Conservation (phyloP, 345 rosid genomes). For the Durio zibethinus region DNA sequence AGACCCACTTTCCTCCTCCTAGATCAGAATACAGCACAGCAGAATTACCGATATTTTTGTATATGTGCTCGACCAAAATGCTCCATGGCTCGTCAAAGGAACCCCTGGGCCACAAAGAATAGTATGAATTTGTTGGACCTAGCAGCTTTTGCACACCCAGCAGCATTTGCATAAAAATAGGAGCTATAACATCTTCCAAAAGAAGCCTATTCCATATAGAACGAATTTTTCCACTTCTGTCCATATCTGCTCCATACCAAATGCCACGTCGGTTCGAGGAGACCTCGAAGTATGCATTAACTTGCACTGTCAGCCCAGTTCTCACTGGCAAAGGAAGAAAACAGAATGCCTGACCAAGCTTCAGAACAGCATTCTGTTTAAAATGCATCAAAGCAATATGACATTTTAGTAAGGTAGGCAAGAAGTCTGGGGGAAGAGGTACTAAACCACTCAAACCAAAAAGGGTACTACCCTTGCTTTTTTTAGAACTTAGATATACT, state of each 20-base stretch:
- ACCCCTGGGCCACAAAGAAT: slow-evolving; percentile 81
- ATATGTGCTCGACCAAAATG: slow-evolving; percentile 75
- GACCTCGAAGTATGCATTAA: slow-evolving; percentile 94
- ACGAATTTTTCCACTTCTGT: slow-evolving; percentile 93
- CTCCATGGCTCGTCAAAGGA: slow-evolving; percentile 94
- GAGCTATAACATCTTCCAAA: slow-evolving; percentile 87
- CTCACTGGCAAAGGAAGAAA: slow-evolving; percentile 92
- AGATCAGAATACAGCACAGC: slow-evolving; percentile 66
- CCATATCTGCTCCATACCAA: slow-evolving; percentile 99
- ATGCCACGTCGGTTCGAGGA: slow-evolving; percentile 96
- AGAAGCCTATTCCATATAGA: slow-evolving; percentile 93
- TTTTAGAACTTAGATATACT: neutral
- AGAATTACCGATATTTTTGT: slow-evolving; percentile 52
- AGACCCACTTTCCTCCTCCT: slow-evolving; percentile 77
- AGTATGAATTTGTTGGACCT: slow-evolving; percentile 57
- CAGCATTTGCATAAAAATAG: slow-evolving; percentile 55
- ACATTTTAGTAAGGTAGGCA: slow-evolving; percentile 15
- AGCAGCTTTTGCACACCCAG: slow-evolving; percentile 66
- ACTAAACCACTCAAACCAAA: slow-evolving; percentile 1
- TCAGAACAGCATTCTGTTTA: slow-evolving; percentile 58
- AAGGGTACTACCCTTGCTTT: slow-evolving; percentile 2
- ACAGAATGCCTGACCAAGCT: slow-evolving; percentile 87
- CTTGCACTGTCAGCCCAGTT: slow-evolving; percentile 83
- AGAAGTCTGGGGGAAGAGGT: neutral
- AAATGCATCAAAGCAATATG: slow-evolving; percentile 26